These are phyloP conservation scores for Lactifluus subvellereus DNA, from an alignment of 768 basidiomycete genomes.

Conservation along the genomic window DNA sequence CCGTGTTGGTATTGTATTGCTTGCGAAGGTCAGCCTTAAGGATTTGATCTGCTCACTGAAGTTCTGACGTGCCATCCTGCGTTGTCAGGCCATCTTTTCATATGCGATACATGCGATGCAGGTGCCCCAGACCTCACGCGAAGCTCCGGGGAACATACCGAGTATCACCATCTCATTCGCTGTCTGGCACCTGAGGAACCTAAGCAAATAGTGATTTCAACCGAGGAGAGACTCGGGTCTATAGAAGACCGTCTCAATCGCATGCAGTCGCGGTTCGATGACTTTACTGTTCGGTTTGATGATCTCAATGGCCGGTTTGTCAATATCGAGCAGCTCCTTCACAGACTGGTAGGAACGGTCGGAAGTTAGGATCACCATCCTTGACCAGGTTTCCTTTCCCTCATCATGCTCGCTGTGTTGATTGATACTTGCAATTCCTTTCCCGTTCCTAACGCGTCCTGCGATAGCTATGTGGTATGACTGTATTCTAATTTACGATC, in stretches of 20 bases:
- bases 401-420: too few relatives aligned
- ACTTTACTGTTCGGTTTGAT: background rate
- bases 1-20: too few relatives aligned
- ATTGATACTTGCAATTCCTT: too few relatives aligned
- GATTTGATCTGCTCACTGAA: too few relatives aligned
- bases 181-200: background rate
- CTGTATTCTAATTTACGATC: too few relatives aligned
- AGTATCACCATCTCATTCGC: conserved; percentile 16
- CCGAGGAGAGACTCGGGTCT: background rate
- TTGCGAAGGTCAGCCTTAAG: too few relatives aligned
- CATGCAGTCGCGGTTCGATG: background rate
- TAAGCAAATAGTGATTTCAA: background rate
- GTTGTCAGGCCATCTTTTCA: too few relatives aligned
- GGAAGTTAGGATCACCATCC: background rate
- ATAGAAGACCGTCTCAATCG: conserved; percentile 3
- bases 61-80: too few relatives aligned
- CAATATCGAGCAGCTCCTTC: background rate
- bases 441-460: too few relatives aligned
- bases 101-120: conserved; percentile 12
- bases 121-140: conserved; percentile 7
- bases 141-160: conserved; percentile 8
- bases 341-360: background rate
- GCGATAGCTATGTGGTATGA: background rate
- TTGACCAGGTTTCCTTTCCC: too few relatives aligned
- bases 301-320: background rate